Evolutionary conservation across 2,329 filamentous ascomycete species (phyloP).

Genomic region (Pezicula neosporulosa): DNA sequence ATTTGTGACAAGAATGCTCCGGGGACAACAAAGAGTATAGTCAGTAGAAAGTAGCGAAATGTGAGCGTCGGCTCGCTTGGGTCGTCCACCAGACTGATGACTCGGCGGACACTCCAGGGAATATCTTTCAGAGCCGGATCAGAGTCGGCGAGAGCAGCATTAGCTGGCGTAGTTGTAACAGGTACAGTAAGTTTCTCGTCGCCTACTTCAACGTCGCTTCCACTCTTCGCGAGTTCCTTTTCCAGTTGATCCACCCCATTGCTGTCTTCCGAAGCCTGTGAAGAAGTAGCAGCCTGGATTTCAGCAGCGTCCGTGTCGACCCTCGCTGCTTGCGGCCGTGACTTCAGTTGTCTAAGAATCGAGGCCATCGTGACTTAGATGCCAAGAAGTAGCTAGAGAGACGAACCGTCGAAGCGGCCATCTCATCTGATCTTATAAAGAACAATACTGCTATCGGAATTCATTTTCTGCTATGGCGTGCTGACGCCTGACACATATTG

Average conservation of each 20-base stretch:
- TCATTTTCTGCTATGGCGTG: background rate
- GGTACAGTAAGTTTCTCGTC: background rate
- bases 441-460: background rate
- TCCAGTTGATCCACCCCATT: background rate
- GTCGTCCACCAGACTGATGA: slow-evolving; percentile 56
- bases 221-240: background rate
- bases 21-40: slow-evolving; percentile 50
- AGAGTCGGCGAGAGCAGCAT: slow-evolving; percentile 32
- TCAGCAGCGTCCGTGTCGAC: background rate
- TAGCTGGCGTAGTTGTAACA: background rate
- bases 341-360: background rate
- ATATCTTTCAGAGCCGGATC: slow-evolving; percentile 50
- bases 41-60: slow-evolving; percentile 56
- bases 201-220: background rate
- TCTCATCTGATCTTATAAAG: background rate
- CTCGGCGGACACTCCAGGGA: slow-evolving; percentile 50
- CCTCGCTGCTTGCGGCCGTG: background rate
- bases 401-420: background rate
- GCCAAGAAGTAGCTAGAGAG: background rate
- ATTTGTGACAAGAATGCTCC: slow-evolving; percentile 56
- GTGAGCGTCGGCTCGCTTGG: slow-evolving; percentile 52
- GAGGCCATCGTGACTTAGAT: background rate
- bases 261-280: background rate
- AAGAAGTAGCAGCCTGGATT: background rate
- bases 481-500: background rate